A percentile compares a stretch with the other conserved stretches of the same genome.
Conservation (phyloP, 164 flowering plant genomes). For the Saururus chinensis region DNA sequence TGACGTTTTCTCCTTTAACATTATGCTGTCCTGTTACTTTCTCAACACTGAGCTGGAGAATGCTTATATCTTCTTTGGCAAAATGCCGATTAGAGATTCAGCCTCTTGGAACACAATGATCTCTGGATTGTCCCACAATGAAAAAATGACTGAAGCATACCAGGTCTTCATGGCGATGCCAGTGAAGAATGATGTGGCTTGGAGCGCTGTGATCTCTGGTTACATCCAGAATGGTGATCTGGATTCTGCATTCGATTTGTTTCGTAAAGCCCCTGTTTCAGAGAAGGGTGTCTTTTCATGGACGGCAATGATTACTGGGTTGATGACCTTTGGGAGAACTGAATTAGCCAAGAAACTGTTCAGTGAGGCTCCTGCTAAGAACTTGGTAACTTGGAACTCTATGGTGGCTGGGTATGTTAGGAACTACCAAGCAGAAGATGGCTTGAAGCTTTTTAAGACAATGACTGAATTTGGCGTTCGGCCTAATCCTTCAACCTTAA, state of each 20-base stretch:
- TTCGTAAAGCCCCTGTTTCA: slow-evolving; percentile 7
- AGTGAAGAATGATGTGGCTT: slow-evolving; percentile 15
- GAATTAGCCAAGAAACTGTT: slow-evolving; percentile 13
- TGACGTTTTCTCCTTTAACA: slow-evolving; percentile 16
- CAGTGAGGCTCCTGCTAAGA: slow-evolving; percentile 15
- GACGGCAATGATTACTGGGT: slow-evolving; percentile 22
- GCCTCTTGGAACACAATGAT: slow-evolving; percentile 25
- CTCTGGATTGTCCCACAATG: slow-evolving; percentile 16
- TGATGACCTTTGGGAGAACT: slow-evolving; percentile 15
- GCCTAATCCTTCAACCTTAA: slow-evolving; percentile 16
- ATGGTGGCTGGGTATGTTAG: slow-evolving; percentile 25
- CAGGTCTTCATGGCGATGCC: slow-evolving; percentile 14
- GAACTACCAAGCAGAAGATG: slow-evolving; percentile 16
- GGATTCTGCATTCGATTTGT: slow-evolving; percentile 14
- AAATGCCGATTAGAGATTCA: slow-evolving; percentile 16
- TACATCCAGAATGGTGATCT: slow-evolving; percentile 12
- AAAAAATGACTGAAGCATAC: slow-evolving; percentile 11
- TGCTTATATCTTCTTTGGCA: slow-evolving; percentile 14
- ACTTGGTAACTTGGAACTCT: slow-evolving; percentile 23
- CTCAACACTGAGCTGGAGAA: slow-evolving; percentile 8
- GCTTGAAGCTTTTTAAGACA: slow-evolving; percentile 15
- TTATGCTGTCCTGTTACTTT: slow-evolving; percentile 20
- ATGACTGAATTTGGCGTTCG: slow-evolving; percentile 10
- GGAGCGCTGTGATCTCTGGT: slow-evolving; percentile 25
- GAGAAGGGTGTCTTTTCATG: slow-evolving; percentile 21